A percentile compares a stretch with the other conserved stretches of the same genome.
These are phyloP conservation scores for Arachis hypogaea DNA, from an alignment of 306 rosid genomes.

Conservation along the genomic window DNA sequence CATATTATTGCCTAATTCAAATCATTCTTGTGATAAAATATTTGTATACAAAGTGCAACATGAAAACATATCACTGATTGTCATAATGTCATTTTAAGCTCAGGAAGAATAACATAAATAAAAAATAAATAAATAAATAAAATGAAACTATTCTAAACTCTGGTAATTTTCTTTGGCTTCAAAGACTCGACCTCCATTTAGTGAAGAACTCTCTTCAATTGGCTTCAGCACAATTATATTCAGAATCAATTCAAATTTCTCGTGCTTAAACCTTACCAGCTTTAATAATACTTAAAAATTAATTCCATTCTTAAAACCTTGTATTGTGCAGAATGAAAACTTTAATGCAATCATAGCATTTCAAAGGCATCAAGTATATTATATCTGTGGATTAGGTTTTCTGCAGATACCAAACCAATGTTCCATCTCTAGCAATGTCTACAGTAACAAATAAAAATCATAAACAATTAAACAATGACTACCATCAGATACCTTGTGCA, in stretches of 20 bases:
- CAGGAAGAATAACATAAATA: not conserved
- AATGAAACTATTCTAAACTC: not conserved
- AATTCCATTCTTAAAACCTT: constrained; percentile 15
- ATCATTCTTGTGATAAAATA: constrained; percentile 37
- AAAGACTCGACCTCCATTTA: constrained; percentile 7
- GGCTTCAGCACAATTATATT: constrained; percentile 6
- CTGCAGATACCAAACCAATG: constrained; percentile 27
- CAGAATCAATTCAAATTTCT: constrained; percentile 1
- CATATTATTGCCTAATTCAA: constrained; percentile 82
- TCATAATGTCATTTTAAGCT: constrained; percentile 7
- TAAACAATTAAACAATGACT: not conserved
- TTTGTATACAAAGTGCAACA: constrained; percentile 17
- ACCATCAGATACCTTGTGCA: constrained; percentile 76
- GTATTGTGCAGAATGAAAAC: constrained; percentile 2
- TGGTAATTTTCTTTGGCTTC: constrained; percentile 16
- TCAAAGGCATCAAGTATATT: not conserved
- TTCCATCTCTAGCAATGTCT: constrained; percentile 1
- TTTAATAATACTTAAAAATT: constrained; percentile 15
- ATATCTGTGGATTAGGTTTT: constrained; percentile 12
- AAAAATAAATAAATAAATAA: not conserved
- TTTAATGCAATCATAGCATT: not conserved
- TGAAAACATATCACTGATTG: constrained; percentile 15
- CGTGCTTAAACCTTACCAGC: not conserved
- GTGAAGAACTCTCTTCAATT: constrained; percentile 3
- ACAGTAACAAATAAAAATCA: not conserved